phyloP scores from a whole-genome alignment of 2,329 filamentous ascomycete species.

The Dactylellina drechsleri region DNA sequence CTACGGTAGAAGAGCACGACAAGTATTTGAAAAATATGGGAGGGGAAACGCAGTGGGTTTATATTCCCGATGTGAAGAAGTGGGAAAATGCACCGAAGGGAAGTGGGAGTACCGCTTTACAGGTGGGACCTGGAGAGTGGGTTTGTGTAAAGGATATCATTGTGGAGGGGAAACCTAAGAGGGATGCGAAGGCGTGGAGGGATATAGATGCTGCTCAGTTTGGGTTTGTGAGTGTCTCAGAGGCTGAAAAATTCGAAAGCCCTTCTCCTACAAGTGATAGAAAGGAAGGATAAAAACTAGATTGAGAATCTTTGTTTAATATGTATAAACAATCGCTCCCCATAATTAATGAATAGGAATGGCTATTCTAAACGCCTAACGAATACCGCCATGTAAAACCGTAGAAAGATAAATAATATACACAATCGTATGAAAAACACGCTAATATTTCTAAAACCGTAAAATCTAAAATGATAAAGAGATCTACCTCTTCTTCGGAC shows the following conservation, averaged over 20 bases:
- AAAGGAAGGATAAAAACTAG: background rate
- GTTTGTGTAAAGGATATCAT: conserved; percentile 52
- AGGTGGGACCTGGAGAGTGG: conserved; percentile 55
- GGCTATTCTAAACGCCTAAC: too few species aligned
- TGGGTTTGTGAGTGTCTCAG: background rate
- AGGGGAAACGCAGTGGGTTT: conserved; percentile 45
- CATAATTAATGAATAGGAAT: conserved; percentile 1
- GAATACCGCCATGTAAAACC: too few species aligned
- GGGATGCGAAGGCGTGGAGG: conserved; percentile 54
- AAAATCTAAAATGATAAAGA: background rate
- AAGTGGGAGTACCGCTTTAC: conserved; percentile 45
- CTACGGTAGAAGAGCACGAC: conserved; percentile 37
- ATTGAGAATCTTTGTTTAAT: background rate
- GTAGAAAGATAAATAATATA: background rate
- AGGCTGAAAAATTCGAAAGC: too few species aligned
- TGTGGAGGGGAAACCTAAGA: conserved; percentile 55
- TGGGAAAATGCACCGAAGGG: background rate
- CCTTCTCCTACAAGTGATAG: background rate
- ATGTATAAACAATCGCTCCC: background rate
- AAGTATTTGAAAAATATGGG: conserved; percentile 20
- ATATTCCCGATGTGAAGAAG: conserved; percentile 28
- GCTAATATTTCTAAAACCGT: too few species aligned
- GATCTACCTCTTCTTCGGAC: conserved; percentile 7
- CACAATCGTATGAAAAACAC: conserved; percentile 3
- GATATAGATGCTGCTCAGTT: background rate